phyloP scores from a whole-genome alignment of 2,329 filamentous ascomycete genomes.

The Fusarium sp. region DNA sequence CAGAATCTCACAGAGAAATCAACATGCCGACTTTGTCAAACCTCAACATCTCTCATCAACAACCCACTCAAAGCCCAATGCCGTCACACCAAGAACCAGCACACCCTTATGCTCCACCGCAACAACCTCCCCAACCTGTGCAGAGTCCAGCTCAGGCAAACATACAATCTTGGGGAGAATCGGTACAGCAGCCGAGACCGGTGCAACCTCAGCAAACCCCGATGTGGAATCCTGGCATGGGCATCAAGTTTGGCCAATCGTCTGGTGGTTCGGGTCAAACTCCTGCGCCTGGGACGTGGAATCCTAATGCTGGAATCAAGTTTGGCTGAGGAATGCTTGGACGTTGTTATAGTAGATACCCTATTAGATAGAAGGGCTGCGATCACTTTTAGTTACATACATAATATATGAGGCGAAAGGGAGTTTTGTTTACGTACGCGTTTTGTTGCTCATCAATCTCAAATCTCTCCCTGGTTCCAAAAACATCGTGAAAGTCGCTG shows the following conservation, averaged over 20 bases:
- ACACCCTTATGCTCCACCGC: slow-evolving; percentile 24
- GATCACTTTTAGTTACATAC: neutral
- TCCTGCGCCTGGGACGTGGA: slow-evolving; percentile 62
- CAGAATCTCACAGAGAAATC: slow-evolving; percentile 55
- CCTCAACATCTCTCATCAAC: slow-evolving; percentile 52
- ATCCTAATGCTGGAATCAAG: slow-evolving; percentile 67
- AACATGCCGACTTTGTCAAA: slow-evolving; percentile 63
- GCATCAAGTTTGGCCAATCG: slow-evolving; percentile 77
- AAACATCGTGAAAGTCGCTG: neutral
- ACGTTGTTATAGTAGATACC: slow-evolving; percentile 8
- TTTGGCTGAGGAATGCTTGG: slow-evolving; percentile 56
- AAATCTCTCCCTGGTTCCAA: neutral
- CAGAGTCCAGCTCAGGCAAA: slow-evolving; percentile 57
- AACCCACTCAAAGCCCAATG: slow-evolving; percentile 35
- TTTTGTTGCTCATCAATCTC: neutral
- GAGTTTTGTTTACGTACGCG: slow-evolving; percentile 3
- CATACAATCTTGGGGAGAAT: slow-evolving; percentile 69
- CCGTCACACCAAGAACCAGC: slow-evolving; percentile 21
- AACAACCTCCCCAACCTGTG: slow-evolving; percentile 36
- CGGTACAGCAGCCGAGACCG: slow-evolving; percentile 66
- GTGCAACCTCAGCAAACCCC: slow-evolving; percentile 55
- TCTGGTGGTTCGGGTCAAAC: slow-evolving; percentile 41
- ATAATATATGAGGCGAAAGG: slow-evolving; percentile 13
- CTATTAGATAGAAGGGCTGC: neutral
- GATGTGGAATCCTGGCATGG: slow-evolving; percentile 81